Conservation (phyloP, 2,329 filamentous ascomycete species). For the Arthrobotrys musiformis region DNA sequence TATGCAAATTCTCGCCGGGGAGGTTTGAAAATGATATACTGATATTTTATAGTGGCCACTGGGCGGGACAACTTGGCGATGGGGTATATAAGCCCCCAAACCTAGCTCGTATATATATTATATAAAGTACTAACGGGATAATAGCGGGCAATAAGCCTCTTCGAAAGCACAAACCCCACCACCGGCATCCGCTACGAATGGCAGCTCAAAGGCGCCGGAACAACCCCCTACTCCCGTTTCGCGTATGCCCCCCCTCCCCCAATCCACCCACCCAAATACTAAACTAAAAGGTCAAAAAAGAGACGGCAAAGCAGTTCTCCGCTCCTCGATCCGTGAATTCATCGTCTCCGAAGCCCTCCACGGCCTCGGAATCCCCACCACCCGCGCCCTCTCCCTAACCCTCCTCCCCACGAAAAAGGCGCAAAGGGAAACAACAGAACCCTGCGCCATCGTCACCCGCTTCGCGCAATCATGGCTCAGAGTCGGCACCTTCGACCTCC, state of each 20-base stretch:
- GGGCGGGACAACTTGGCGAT: constrained; percentile 95
- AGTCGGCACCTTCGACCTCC: constrained; percentile 95
- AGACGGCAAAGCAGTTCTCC: constrained; percentile 90
- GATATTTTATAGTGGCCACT: constrained; percentile 72
- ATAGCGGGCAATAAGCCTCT: constrained; percentile 85
- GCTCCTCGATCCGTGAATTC: constrained; percentile 94
- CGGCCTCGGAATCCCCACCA: constrained; percentile 85
- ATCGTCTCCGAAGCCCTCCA: constrained; percentile 88
- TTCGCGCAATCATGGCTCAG: constrained; percentile 93
- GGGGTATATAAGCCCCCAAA: too few relatives aligned
- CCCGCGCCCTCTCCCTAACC: constrained; percentile 84
- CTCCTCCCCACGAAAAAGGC: constrained; percentile 79
- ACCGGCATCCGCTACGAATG: constrained; percentile 84
- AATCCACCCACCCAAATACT: too few relatives aligned
- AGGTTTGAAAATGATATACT: neutral
- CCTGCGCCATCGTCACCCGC: constrained; percentile 89
- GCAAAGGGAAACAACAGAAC: constrained; percentile 81
- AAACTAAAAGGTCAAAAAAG: too few relatives aligned
- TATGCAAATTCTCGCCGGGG: neutral
- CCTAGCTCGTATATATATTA: neutral
- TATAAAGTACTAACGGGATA: constrained; percentile 4
- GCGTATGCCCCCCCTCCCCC: constrained; percentile 65
- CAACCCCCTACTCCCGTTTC: constrained; percentile 94
- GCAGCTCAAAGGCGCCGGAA: constrained; percentile 91
- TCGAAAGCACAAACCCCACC: constrained; percentile 81